These are phyloP conservation scores for Solanum hybrid DNA, from an alignment of 305 asterid genomes.

Conservation along the genomic window DNA sequence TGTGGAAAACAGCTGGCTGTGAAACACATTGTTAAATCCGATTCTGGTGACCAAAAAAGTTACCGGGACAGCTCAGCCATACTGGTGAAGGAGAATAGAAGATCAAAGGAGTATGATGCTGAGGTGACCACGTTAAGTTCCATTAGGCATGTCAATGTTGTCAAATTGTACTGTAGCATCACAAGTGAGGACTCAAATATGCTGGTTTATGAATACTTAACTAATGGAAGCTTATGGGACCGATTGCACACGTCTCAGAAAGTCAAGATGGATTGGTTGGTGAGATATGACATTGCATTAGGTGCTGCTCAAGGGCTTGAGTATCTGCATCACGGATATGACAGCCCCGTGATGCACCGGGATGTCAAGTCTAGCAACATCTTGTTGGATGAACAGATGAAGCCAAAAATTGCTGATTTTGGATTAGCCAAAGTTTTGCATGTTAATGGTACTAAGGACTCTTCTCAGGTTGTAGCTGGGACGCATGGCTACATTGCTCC, in stretches of 20 bases:
- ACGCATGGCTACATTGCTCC: constrained; percentile 39
- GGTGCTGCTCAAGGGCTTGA: constrained; percentile 41
- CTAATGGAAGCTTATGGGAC: constrained; percentile 44
- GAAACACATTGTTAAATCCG: constrained; percentile 29
- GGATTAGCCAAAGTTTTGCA: constrained; percentile 33
- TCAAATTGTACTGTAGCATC: constrained; percentile 34
- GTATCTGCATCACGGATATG: constrained; percentile 37
- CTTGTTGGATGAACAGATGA: constrained; percentile 29
- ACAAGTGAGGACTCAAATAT: constrained; percentile 34
- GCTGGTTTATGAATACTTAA: constrained; percentile 12
- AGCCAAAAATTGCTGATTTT: constrained; percentile 38
- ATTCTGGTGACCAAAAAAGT: neutral
- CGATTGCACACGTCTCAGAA: constrained; percentile 12
- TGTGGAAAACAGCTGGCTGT: constrained; percentile 30
- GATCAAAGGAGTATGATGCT: constrained; percentile 28
- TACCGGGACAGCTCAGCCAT: constrained; percentile 21
- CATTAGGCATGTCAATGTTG: constrained; percentile 36
- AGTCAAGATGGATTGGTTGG: constrained; percentile 32
- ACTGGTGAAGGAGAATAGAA: constrained; percentile 7
- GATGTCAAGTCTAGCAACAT: constrained; percentile 48
- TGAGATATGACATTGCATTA: constrained; percentile 28
- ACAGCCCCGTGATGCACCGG: constrained; percentile 26
- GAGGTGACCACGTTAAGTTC: constrained; percentile 36
- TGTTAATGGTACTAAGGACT: constrained; percentile 8
- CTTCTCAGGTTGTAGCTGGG: constrained; percentile 26